Evolutionary conservation across 2,329 filamentous ascomycete genomes (phyloP), one percentile per base, ranked within the genome.

Genomic region (Penicillium oxalicum): DNA sequence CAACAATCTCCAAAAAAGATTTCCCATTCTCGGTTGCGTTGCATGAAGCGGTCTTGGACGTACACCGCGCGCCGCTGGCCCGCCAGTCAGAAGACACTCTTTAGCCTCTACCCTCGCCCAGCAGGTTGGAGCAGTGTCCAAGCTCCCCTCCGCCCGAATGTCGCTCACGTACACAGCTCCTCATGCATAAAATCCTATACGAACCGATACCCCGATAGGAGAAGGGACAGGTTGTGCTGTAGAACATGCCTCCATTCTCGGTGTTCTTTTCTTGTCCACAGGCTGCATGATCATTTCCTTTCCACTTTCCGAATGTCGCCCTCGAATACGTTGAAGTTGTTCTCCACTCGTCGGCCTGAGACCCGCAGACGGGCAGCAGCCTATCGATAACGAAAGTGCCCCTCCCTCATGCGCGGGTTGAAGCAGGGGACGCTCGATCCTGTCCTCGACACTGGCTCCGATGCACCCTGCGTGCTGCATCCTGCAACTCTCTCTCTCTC

Each of bases 331-430:
- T 18, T 18, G 18, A 29, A 9, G n/a, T 33, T 26, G 40, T 43
- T 34, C 40, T 25, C 25, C 11, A 41, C 39, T 6, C 40, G 9
- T 42, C 13, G n/a, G 18, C 28, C 12, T 29, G 40, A 32, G 3
- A 33, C 24, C 42, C 13, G 7, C 9, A 24, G 5, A 13, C 18
- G 27, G 25, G 50, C 49, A 53, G 47, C 29, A 34, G 29, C 62
- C 62, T 66, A 66, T 66, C 61, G 61, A 64, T 63, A 61, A 62
- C 51, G 46, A 58, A 45, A 29, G 27, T 51, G 47, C 61, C 61
- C 63, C 62, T 64, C 62, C 61, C 59, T 58, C 49, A 51, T 11
- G 28, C 43, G n/a, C 28, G 35, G 18, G 32, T 13, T n/a, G 33
- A 37, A 45, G 41, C 40, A 48, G 42, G 45, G 49, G 45, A 36